phyloP scores from a whole-genome alignment of 208 protist species.

The Trypanosoma boissoni region DNA sequence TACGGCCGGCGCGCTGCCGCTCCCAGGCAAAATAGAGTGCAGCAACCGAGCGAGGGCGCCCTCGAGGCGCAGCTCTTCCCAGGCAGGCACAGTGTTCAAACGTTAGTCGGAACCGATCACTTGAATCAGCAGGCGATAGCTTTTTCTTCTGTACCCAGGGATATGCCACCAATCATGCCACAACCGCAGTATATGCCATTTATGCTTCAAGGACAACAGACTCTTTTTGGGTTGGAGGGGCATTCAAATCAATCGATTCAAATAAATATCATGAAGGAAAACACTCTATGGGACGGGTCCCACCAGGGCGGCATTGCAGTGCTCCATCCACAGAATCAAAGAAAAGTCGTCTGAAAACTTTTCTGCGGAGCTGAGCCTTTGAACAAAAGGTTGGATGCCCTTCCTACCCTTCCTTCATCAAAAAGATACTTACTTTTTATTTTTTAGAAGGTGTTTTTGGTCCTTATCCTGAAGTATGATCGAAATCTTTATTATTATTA shows the following conservation, averaged over 20 bases:
- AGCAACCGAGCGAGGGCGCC: conserved; percentile 12
- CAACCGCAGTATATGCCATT: conserved; percentile 67
- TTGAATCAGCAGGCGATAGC: conserved; percentile 44
- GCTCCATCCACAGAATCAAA: conserved; percentile 15
- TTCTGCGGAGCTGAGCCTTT: conserved; percentile 5
- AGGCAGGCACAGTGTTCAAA: conserved; percentile 33
- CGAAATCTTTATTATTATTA: neutral
- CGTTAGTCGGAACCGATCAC: conserved; percentile 35
- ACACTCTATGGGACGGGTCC: conserved; percentile 16
- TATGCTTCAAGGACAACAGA: conserved; percentile 56
- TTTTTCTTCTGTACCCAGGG: conserved; percentile 50
- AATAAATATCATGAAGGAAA: conserved; percentile 40
- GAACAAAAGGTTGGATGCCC: neutral
- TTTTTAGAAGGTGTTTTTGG: neutral
- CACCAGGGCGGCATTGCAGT: conserved; percentile 15
- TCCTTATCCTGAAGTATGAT: neutral
- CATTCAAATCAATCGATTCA: conserved; percentile 38
- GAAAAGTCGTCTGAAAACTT: conserved; percentile 3
- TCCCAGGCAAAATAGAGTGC: neutral
- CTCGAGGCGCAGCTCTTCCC: conserved; percentile 31
- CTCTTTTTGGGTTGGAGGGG: conserved; percentile 55
- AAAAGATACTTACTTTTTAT: conserved; percentile 11
- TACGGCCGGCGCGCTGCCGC: conserved; percentile 1
- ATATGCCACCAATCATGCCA: conserved; percentile 45
- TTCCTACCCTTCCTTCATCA: neutral